phyloP scores from a whole-genome alignment of 345 rosid species.

The Moricandia moricandioides region DNA sequence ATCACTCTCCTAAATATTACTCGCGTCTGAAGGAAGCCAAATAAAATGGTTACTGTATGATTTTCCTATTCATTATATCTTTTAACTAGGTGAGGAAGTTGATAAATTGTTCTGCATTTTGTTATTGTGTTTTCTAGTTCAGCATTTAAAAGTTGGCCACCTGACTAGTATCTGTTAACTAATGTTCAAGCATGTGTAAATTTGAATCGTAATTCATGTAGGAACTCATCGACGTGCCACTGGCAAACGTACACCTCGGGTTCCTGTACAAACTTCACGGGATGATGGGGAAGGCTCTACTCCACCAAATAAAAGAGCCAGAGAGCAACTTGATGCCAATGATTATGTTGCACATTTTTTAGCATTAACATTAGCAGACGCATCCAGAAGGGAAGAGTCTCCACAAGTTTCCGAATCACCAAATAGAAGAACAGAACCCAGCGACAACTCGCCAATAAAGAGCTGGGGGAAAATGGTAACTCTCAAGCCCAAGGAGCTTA shows the following conservation, averaged over 20 bases:
- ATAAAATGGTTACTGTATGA: background rate
- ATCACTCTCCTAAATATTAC: constrained; percentile 1
- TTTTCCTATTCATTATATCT: background rate
- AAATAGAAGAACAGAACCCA: constrained; percentile 40
- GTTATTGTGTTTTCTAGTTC: constrained; percentile 9
- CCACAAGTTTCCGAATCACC: constrained; percentile 57
- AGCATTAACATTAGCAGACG: constrained; percentile 68
- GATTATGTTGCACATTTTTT: constrained; percentile 74
- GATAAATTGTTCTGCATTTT: background rate
- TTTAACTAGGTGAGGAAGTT: background rate
- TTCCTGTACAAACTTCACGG: constrained; percentile 61
- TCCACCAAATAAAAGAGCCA: constrained; percentile 48
- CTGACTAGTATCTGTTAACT: constrained; percentile 4
- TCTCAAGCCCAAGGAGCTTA: constrained; percentile 5
- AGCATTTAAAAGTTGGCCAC: background rate
- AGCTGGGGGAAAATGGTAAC: constrained; percentile 72
- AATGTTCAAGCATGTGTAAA: constrained; percentile 18
- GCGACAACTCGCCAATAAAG: constrained; percentile 52
- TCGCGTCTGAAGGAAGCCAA: background rate
- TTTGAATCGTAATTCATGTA: constrained; percentile 36
- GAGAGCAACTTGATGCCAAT: constrained; percentile 46
- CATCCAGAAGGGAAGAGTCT: constrained; percentile 63
- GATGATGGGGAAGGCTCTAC: constrained; percentile 48
- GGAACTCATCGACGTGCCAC: constrained; percentile 77
- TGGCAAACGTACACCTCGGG: constrained; percentile 95